phyloP scores from a whole-genome alignment of 1,284 basidiomycete genomes.

The Clitocybe nebularis region DNA sequence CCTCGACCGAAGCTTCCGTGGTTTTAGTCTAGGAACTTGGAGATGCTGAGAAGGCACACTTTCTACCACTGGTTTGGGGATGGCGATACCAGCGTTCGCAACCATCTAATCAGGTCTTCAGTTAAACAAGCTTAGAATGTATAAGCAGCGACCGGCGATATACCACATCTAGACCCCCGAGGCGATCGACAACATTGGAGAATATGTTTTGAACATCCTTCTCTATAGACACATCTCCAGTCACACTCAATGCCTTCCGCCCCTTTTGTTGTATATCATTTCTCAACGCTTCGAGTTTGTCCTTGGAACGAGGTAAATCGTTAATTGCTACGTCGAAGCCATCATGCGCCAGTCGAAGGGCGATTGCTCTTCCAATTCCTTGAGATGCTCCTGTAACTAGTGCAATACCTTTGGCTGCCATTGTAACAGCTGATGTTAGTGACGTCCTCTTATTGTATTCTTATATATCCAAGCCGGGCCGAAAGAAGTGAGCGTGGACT shows the following conservation, averaged over 20 bases:
- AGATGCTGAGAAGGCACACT: slow-evolving; percentile 11
- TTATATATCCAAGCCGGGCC: no score
- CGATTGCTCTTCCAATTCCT: slow-evolving; percentile 14
- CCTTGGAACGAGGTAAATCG: slow-evolving; percentile 10
- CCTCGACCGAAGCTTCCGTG: slow-evolving; percentile 12
- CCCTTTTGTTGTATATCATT: slow-evolving; percentile 12
- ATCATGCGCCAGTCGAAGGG: slow-evolving; percentile 8
- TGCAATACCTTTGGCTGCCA: slow-evolving; percentile 12
- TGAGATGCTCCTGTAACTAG: slow-evolving; percentile 13
- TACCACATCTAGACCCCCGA: slow-evolving; percentile 23
- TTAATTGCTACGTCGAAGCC: slow-evolving; percentile 15
- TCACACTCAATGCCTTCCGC: slow-evolving; percentile 5
- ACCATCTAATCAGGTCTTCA: slow-evolving; percentile 16
- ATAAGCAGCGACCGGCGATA: no score
- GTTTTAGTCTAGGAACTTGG: not conserved
- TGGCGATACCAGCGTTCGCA: slow-evolving; percentile 20
- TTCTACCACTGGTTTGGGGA: slow-evolving; percentile 15
- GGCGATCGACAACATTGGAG: slow-evolving; percentile 15
- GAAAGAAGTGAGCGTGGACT: no score
- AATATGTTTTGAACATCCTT: slow-evolving; percentile 12
- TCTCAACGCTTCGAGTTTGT: slow-evolving; percentile 5
- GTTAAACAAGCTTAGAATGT: not conserved
- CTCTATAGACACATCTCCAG: slow-evolving; percentile 13
- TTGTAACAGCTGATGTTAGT: no score
- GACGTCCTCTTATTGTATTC: no score